These are phyloP conservation scores for Epicoccum sorghinum DNA, from an alignment of 2,329 filamentous ascomycete genomes.

Conservation along the genomic window DNA sequence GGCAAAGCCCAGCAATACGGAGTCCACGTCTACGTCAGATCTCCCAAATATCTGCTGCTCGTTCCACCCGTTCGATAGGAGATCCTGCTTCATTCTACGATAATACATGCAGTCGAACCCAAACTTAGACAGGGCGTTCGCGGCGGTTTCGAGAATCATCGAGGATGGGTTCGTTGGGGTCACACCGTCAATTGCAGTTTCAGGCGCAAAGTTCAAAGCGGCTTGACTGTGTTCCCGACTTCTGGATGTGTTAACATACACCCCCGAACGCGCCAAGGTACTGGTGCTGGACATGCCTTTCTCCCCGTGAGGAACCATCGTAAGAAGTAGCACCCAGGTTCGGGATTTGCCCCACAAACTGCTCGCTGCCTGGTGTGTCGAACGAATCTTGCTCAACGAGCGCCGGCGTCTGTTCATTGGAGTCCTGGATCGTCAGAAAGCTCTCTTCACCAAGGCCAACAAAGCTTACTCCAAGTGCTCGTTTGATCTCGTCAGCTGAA, in stretches of 20 bases:
- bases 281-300: slow-evolving; percentile 32
- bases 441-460: not conserved
- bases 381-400: slow-evolving; percentile 35
- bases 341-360: slow-evolving; percentile 27
- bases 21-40: slow-evolving; percentile 44
- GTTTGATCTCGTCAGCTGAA: slow-evolving; percentile 45
- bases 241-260: slow-evolving; percentile 26
- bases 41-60: slow-evolving; percentile 42
- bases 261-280: slow-evolving; percentile 3
- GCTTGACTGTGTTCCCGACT: slow-evolving; percentile 44
- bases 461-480: slow-evolving; percentile 41
- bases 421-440: slow-evolving; percentile 32
- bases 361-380: slow-evolving; percentile 35
- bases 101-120: slow-evolving; percentile 45
- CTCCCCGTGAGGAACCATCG: slow-evolving; percentile 41
- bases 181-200: slow-evolving; percentile 26
- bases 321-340: slow-evolving; percentile 40
- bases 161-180: slow-evolving; percentile 27
- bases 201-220: slow-evolving; percentile 32
- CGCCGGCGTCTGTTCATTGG: slow-evolving; percentile 25
- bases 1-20: slow-evolving; percentile 40
- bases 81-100: slow-evolving; percentile 39
- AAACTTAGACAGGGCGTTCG: slow-evolving; percentile 37
- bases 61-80: slow-evolving; percentile 42
- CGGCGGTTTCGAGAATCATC: slow-evolving; percentile 24